Evolutionary conservation across 2,329 filamentous ascomycete species (phyloP).

Genomic region (Gnomoniopsis smithogilvyi): DNA sequence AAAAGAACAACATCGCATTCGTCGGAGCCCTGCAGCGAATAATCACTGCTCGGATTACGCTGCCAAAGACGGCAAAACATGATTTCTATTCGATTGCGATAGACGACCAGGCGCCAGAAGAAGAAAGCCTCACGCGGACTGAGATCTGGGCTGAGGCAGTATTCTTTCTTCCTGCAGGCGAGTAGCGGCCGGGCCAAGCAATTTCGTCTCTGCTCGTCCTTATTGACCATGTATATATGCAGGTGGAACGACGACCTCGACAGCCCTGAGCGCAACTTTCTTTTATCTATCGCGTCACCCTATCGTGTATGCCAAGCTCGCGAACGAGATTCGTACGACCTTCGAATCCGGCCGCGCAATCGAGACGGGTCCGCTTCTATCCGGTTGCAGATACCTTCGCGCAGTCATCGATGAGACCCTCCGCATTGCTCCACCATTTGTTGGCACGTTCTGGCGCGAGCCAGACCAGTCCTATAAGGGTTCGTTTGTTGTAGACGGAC

Average conservation of each 20-base stretch:
- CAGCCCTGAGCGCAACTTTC: slow-evolving; percentile 28
- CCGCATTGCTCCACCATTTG: slow-evolving; percentile 41
- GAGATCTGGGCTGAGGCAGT: slow-evolving; percentile 12
- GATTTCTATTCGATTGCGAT: slow-evolving; percentile 13
- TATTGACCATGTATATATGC: neutral
- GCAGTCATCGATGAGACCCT: slow-evolving; percentile 45
- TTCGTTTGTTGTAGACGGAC: slow-evolving; percentile 22
- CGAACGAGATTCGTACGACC: slow-evolving; percentile 27
- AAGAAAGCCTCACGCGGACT: neutral
- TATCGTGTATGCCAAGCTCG: slow-evolving; percentile 24
- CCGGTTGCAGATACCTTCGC: slow-evolving; percentile 36
- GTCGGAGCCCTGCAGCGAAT: neutral
- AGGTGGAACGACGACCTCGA: slow-evolving; percentile 29
- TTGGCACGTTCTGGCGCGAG: slow-evolving; percentile 30
- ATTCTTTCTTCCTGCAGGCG: slow-evolving; percentile 11
- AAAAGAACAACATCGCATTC: neutral
- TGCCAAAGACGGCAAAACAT: slow-evolving; percentile 10
- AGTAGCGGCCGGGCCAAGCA: neutral
- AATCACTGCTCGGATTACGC: slow-evolving; percentile 6
- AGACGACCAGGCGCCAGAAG: neutral
- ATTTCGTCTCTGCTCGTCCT: neutral
- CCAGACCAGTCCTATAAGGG: slow-evolving; percentile 25
- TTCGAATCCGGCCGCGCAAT: slow-evolving; percentile 33
- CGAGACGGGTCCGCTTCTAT: slow-evolving; percentile 26
- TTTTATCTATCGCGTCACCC: slow-evolving; percentile 33